phyloP scores from a whole-genome alignment of 495 filamentous ascomycete genomes.

The Pseudoneurospora amorphoporcata region DNA sequence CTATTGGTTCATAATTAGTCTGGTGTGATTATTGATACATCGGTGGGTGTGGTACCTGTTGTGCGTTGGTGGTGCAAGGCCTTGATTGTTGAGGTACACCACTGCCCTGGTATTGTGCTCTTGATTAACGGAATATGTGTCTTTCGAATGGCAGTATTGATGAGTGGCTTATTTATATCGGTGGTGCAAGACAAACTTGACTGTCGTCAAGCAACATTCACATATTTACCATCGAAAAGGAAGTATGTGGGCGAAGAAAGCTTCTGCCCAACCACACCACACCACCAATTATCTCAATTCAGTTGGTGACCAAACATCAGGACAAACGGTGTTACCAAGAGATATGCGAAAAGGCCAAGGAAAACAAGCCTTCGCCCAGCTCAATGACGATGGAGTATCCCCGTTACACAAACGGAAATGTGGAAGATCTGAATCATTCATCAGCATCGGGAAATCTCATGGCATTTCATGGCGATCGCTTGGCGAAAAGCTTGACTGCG shows the following conservation, averaged over 20 bases:
- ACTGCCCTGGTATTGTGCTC: neutral
- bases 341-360: neutral
- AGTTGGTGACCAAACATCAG: neutral
- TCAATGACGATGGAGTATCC: neutral
- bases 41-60: neutral
- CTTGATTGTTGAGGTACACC: neutral
- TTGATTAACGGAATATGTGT: neutral
- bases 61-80: neutral
- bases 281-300: neutral
- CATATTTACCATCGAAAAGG: neutral
- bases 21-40: neutral
- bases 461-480: neutral
- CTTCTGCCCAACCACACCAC: neutral
- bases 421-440: neutral
- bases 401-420: neutral
- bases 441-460: neutral
- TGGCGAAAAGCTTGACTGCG: neutral
- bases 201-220: too few relatives aligned
- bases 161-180: neutral
- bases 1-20: neutral
- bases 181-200: too few relatives aligned
- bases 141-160: neutral
- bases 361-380: neutral
- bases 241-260: neutral
- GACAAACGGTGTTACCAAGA: neutral